Conservation (phyloP, 805 yeast genomes). For the Clavispora fructus region DNA sequence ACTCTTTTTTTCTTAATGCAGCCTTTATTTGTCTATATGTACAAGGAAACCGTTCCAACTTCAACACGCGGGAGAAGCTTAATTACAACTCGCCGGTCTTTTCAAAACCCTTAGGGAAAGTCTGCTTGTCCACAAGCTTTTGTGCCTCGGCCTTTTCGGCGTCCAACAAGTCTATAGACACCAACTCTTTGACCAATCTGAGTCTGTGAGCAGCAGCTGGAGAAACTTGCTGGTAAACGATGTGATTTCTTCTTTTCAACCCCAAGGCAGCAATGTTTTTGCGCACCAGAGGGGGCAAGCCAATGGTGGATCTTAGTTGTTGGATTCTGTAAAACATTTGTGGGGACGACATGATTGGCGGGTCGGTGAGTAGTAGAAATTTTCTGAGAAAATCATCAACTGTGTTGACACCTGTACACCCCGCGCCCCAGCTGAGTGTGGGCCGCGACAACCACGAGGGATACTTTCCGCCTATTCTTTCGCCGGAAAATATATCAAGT, state of each 20-base stretch:
- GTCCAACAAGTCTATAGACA: constrained; percentile 70
- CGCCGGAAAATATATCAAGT: too few species aligned
- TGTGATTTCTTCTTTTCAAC: constrained; percentile 64
- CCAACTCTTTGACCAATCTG: constrained; percentile 78
- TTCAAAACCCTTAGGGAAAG: constrained; percentile 11
- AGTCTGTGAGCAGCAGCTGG: constrained; percentile 84
- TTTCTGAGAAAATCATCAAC: neutral
- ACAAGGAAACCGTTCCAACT: neutral
- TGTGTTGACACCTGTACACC: neutral
- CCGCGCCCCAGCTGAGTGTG: too few species aligned
- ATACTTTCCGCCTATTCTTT: too few species aligned
- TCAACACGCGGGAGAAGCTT: neutral
- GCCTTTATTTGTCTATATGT: neutral
- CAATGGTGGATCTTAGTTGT: constrained; percentile 78
- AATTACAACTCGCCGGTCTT: constrained; percentile 12
- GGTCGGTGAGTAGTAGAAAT: neutral
- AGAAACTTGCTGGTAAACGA: constrained; percentile 65
- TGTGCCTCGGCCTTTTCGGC: constrained; percentile 6
- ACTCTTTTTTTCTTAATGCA: neutral
- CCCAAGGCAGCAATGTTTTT: constrained; percentile 71
- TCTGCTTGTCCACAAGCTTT: constrained; percentile 9
- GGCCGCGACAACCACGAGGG: too few species aligned
- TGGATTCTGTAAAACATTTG: constrained; percentile 50
- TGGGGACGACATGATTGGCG: constrained; percentile 6
- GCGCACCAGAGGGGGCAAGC: constrained; percentile 65